These are phyloP conservation scores for Lanmaoa pseudosensibilis DNA, from an alignment of 768 basidiomycete genomes.

Conservation along the genomic window DNA sequence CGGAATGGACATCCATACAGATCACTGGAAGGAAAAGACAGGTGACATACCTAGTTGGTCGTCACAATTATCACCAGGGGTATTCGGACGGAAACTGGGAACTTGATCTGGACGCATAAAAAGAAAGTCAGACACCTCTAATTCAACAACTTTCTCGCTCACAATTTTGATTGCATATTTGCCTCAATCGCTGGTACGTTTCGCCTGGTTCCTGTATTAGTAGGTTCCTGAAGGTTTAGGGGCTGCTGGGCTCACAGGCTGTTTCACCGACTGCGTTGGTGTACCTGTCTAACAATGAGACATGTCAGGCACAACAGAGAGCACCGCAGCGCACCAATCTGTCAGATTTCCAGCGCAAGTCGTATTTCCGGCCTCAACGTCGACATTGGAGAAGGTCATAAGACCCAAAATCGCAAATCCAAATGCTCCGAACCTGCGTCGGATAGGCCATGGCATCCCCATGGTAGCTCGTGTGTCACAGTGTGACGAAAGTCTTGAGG, in stretches of 20 bases:
- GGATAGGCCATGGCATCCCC: neutral
- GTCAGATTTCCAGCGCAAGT: slow-evolving; percentile 21
- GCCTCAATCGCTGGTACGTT: slow-evolving; percentile 28
- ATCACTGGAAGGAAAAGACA: neutral
- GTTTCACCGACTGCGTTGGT: slow-evolving; percentile 28
- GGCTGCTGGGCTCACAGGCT: slow-evolving; percentile 21
- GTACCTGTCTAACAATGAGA: slow-evolving; percentile 16
- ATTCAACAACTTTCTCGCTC: slow-evolving; percentile 2
- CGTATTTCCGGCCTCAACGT: slow-evolving; percentile 19
- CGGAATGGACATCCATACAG: neutral
- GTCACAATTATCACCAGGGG: slow-evolving; percentile 27
- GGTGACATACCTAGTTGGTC: slow-evolving; percentile 22
- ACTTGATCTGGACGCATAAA: slow-evolving; percentile 14
- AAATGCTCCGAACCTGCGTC: neutral
- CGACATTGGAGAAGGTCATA: neutral
- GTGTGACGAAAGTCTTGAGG: neutral
- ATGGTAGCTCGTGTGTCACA: neutral
- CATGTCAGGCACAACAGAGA: neutral
- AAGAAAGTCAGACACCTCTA: neutral
- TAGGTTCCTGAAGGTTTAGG: neutral
- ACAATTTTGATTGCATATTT: slow-evolving; percentile 27
- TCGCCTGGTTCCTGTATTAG: slow-evolving; percentile 7
- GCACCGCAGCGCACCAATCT: slow-evolving; percentile 14
- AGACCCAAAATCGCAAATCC: neutral
- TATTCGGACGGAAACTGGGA: slow-evolving; percentile 18